These are phyloP conservation scores for Juncus effusus DNA, from an alignment of 176 grass and related monocot species.

Conservation along the genomic window DNA sequence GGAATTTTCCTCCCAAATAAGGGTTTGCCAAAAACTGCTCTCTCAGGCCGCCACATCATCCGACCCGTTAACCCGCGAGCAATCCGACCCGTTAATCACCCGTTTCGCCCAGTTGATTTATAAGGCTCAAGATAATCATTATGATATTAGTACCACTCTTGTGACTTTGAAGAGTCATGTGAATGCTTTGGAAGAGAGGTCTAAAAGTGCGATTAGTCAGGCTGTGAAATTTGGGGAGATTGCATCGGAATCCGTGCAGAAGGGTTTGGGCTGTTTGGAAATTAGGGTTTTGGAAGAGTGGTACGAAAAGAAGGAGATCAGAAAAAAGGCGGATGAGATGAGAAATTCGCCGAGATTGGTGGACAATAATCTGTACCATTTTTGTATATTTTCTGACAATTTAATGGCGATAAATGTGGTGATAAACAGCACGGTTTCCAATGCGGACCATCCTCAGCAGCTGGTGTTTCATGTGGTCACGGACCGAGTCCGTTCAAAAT, in stretches of 20 bases:
- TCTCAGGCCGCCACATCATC: constrained; percentile 78
- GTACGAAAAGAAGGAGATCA: constrained; percentile 52
- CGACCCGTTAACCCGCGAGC: constrained; percentile 57
- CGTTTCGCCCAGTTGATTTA: constrained; percentile 75
- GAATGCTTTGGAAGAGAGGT: constrained; percentile 79
- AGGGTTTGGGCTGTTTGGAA: constrained; percentile 72
- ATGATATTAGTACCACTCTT: constrained; percentile 91
- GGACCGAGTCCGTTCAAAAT: constrained; percentile 57
- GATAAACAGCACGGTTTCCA: constrained; percentile 91
- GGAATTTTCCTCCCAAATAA: constrained; percentile 95
- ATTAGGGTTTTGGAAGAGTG: constrained; percentile 83
- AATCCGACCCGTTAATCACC: constrained; percentile 77
- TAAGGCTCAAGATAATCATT: constrained; percentile 94
- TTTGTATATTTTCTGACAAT: constrained; percentile 98
- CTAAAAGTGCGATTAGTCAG: constrained; percentile 79
- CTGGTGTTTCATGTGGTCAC: constrained; percentile 99
- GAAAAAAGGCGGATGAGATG: constrained; percentile 57
- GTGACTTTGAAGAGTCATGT: constrained; percentile 78
- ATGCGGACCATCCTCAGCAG: constrained; percentile 97
- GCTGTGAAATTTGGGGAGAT: constrained; percentile 85
- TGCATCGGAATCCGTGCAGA: constrained; percentile 75
- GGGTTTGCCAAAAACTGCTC: constrained; percentile 74
- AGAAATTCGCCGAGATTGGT: constrained; percentile 85
- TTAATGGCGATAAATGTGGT: constrained; percentile 85
- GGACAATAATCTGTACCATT: constrained; percentile 97